Base-by-base conservation (phyloP, 805 yeast genomes). In the Zygoascus bituminiphila region DNA sequence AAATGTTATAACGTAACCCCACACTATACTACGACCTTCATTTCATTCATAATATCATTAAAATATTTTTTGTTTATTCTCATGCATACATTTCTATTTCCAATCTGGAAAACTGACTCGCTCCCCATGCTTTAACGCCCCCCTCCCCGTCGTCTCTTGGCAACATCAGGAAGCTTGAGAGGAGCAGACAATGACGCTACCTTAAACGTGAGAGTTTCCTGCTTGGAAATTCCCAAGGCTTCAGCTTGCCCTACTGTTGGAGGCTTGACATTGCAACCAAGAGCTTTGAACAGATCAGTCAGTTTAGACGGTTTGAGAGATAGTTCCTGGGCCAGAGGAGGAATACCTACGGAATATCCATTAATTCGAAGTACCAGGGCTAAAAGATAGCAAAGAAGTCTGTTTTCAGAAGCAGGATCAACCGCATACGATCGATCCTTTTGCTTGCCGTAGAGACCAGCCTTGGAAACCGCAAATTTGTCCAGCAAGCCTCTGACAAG, bases 391-490 rank as follows among this genome's bases (percentile, higher is more conserved):
- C 96, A 84, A 55, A 93, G 70, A 44, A 93, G 71, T 67, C 84
- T 88, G 67, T 88, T 96, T 65, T 88, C 96, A 61, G 79, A 78
- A 58, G 78, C 82, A 37, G 98, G 96, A 61, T 93, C 97, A 52
- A 93, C 77, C 53, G 77, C 72, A 63, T 77, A 91, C n/a, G 82
- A 75, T 57, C 82, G 77, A 53, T 82, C 88, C 62, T 82, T 83
- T 9, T 21, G 23, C 5, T n/a, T 41, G 50, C 93, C 94, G 53
- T 79, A 75, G 45, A 72, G 75, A 12, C 58, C 49, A 6, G 86
- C 73, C 57, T 76, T 77, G 25, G 75, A 60, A 24, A 82, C 76
- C 12, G 97, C 77, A 66, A 88, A 93, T 51, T 84, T 74, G 44
- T 75, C 75, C 51, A 93, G 66, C 29, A 87, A 65, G 37, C 86